Base-by-base conservation (phyloP, 352 stramenopile species). In the Phytopythium aichiense region DNA sequence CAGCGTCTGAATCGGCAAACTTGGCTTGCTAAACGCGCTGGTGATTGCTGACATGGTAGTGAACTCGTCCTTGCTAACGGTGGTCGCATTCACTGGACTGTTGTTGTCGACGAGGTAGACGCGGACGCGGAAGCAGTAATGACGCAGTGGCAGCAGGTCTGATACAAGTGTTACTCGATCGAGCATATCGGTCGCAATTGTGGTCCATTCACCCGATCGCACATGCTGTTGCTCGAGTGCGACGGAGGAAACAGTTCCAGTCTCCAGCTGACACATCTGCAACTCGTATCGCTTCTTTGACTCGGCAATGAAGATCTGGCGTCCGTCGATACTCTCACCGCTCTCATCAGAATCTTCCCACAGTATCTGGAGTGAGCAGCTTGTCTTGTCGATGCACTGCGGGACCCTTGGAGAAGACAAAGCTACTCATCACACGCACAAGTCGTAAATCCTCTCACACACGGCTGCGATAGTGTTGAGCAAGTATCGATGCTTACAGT, bases 121-220 rank as follows among this genome's bases (percentile, higher is more conserved):
- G n/a, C 66, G 55, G 20, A 69, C 53, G 23, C 69, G 69, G 35
- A 76, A 76, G 13, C 68, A 62, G 33, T 76, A 76, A 35, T 58
- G 61, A 8, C 56, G 37, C 37, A 72, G 37, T 3, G 69, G 67
- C 30, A 51, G 33, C 42, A 76, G 63, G 18, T 58, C 57, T 11
- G 59, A 60, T 7, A 74, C 60, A 23, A 56, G 30, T 20, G 53
- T 38, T 22, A 40, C n/a, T 4, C 9, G 28, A 4, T 61, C 60
- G 4, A 28, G 20, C 8, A 76, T 48, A 16, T 60, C 42, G 13
- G 58, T 23, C 5, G 57, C 59, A 11, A 58, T 56, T 1, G 38
- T 52, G 15, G 23, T 48, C 69, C 69, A 76, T 43, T 15, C 9
- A 23, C 38, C 13, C 15, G 42, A 49, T 25, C 22, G 46, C 9